Base-by-base conservation (phyloP, 1,284 basidiomycete species). In the Malassezia restricta region DNA sequence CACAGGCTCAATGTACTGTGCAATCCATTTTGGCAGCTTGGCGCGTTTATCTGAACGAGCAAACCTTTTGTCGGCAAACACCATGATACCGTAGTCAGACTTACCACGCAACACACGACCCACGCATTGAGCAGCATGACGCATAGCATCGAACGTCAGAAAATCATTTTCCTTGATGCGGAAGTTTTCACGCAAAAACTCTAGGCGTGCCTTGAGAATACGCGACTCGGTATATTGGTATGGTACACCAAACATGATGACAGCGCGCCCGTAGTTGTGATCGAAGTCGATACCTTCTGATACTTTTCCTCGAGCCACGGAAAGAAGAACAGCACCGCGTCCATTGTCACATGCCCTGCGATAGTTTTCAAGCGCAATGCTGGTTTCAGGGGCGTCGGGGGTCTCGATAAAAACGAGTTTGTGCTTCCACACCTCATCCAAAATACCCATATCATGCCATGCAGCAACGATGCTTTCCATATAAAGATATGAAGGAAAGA, bases 251-350 rank as follows among this genome's bases (percentile, higher is more conserved):
- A 99, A 98, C 94, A 99, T 98, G 74, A 99, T 89, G 68, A 99
- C 94, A 61, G 94, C 94, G 49, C 94, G 82, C 6, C 94, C 94
- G 72, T 99, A 99, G 52, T 74, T 73, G 63, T 99, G 94, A 74
- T 99, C 94, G 70, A 99, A 99, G 82, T 99, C 94, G 71, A 99
- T 99, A 5, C 94, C 94, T 76, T 99, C 94, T 0, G 94, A 98
- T 0, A 99, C 94, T 75, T 99, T 99, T 6, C 94, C 94, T 78
- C 94, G 83, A 17, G 94, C 94, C 40, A 99, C 94, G 20, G 92
- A 96, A 20, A 99, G 79, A 38, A 99, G 77, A 37, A 98, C 91
- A 6, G 94, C 94, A 0, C 94, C 94, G 49, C 94, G 83, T 20
- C 94, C 94, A 71, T 99, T 99, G 76, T 98, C 91, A 74, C 94